Evolutionary conservation across 805 yeast species (phyloP).

Genomic region (Starmera amethionina): DNA sequence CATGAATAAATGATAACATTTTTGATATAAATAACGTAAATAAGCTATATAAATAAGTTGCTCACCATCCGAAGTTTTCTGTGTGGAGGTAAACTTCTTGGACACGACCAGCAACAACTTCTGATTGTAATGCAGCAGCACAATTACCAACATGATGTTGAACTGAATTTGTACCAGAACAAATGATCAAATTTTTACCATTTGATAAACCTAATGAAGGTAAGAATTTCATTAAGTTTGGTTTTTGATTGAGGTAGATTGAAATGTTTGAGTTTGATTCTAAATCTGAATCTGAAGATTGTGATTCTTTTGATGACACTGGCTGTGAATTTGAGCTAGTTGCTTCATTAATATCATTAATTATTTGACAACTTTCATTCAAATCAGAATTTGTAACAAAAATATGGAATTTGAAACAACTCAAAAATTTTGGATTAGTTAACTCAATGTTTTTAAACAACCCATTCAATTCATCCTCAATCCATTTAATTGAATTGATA

Average conservation of each 20-base stretch:
- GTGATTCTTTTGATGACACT: not conserved
- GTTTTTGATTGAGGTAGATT: constrained; percentile 8
- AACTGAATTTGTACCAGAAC: constrained; percentile 36
- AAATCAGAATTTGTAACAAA: constrained; percentile 21
- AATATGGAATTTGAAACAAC: constrained; percentile 12
- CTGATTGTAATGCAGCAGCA: constrained; percentile 31
- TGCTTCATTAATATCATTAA: not conserved
- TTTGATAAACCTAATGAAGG: constrained; percentile 1
- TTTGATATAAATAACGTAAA: no score
- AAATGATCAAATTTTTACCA: constrained; percentile 29
- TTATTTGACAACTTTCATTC: not conserved
- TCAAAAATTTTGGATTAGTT: not conserved
- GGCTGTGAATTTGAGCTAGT: not conserved
- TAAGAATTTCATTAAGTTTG: constrained; percentile 5
- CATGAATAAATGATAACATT: no score
- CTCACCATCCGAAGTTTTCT: constrained; percentile 38
- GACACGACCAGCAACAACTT: constrained; percentile 16
- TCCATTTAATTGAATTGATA: constrained; percentile 28
- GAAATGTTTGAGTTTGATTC: not conserved
- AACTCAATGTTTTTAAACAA: not conserved
- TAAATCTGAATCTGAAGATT: constrained; percentile 1
- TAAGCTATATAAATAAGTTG: no score
- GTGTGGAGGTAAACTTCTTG: constrained; percentile 42
- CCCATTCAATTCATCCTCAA: constrained; percentile 23
- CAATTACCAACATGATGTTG: constrained; percentile 28